Percentiles rank a stretch among this genome's conserved stretches.
phyloP scores from a whole-genome alignment of 1,284 basidiomycete genomes.

The Puccinia polysora region DNA sequence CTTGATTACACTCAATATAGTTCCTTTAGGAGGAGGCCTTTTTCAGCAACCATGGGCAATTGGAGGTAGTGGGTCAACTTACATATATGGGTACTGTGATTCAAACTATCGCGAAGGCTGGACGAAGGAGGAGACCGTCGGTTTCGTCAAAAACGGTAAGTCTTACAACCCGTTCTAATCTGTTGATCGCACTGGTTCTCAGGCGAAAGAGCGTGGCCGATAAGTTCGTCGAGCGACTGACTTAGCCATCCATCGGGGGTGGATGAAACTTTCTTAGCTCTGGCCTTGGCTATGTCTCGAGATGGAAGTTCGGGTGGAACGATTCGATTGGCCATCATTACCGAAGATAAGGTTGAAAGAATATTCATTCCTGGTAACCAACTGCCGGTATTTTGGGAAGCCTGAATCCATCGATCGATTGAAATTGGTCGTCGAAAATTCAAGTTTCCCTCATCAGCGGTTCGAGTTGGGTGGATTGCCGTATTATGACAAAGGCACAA shows the following conservation, averaged over 20 bases:
- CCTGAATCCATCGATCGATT: no score
- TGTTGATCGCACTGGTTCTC: no score
- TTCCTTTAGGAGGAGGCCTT: conserved; percentile 84
- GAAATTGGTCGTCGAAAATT: no score
- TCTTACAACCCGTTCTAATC: conserved; percentile 47
- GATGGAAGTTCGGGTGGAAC: conserved; percentile 97
- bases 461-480: no score
- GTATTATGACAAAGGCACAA: no score
- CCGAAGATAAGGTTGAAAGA: conserved; percentile 81
- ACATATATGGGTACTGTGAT: conserved; percentile 98
- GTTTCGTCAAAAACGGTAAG: conserved; percentile 94
- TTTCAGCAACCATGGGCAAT: conserved; percentile 97
- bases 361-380: conserved; percentile 78
- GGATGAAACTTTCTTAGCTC: conserved; percentile 59
- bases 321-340: conserved; percentile 95
- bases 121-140: conserved; percentile 80
- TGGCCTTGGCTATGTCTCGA: conserved; percentile 91
- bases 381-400: conserved; percentile 37
- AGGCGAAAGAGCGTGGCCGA: no score
- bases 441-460: no score
- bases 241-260: background rate
- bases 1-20: conserved; percentile 46
- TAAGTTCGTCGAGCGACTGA: no score
- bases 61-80: conserved; percentile 94
- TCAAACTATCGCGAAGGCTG: conserved; percentile 95